Evolutionary conservation across 192 early-diverging fungal species (phyloP), one percentile per base, ranked within the genome.

Genomic region (Backusella mclennaniae): DNA sequence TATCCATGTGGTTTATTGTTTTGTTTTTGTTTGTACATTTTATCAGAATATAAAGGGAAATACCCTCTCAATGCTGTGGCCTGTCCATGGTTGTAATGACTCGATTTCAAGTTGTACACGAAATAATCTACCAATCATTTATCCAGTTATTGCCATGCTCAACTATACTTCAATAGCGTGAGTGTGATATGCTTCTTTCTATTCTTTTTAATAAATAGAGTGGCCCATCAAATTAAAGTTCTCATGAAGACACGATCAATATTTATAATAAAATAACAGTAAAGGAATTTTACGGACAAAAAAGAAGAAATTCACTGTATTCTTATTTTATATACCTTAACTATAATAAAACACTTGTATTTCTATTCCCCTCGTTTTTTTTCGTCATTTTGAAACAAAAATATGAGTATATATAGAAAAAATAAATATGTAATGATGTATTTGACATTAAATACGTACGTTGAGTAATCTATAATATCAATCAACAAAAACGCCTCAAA

Each of bases 21-120:
- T 63, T 63, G 23, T 63, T 63, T 63, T 63, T 63, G 21, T 63
- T 63, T 63, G 46, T 49, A n/a, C 17, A 49, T 49, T 49, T 49
- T 49, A 49, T n/a, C n/a, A 11, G 14, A 26, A 63, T 23, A 63
- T 14, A 63, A 29, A 63, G 23, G 56, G 56, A 63, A 63, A 29
- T 29, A 63, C 56, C 26, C 56, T 63, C 56, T 63, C 56, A 63
- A 63, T 63, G 56, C 56, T 3, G 23, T 23, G 1, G 4, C 4
- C 23, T 29, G 23, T 63, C 9, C 56, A 29, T 63, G 26, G 56
- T 63, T 29, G 56, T 63, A 63, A 63, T 63, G 56, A 63, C 56
- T 63, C 56, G 56, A 29, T 63, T 63, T 63, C 23, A 23, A 0
- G 56, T 63, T 4, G 21, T 29, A 63, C 56, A 63, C 9, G 11